Evolutionary conservation across 2,329 filamentous ascomycete genomes (phyloP), one percentile per base, ranked within the genome.

Genomic region (Coleophoma crateriformis): DNA sequence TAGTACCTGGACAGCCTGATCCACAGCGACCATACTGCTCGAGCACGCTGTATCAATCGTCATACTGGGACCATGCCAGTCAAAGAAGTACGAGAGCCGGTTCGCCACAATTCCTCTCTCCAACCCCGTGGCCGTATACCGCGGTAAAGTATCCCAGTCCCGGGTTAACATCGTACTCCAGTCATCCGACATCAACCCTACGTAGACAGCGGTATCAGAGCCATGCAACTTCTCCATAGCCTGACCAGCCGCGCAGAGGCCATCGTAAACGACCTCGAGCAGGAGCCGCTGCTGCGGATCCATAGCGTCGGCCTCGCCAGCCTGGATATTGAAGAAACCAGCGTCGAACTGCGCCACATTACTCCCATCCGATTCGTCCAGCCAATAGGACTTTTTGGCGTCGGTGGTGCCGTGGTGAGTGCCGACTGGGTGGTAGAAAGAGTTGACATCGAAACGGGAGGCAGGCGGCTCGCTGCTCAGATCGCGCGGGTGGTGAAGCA

Each of bases 41-140:
- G 66, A 68, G 46, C 69, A 71, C 1, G 67, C 69, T 3, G 69
- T 70, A 41, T 72, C 68, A 14, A 71, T 57, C 2, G 64, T 66
- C 33, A 68, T 57, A 49, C 65, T 68, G 0, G 67, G 61, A 0
- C 68, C 68, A 7, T 54, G 54, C 35, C 68, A 50, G 47, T 71
- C 60, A 48, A 67, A 73, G 47, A 61, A 70, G 62, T 65, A 72
- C 43, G 66, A 70, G 10, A 74, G 55, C 1, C 71, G 62, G 50
- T 73, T 74, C 0, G 70, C 56, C 3, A 69, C 33, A 2, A 72
- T 63, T 6, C 57, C 60, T 11, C 57, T 50, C 3, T 53, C 58
- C 1, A 56, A 58, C 1, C 71, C 69, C 0, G 63, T 67, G 1
- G 60, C 61, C 1, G 64, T 57, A 27, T 65, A 68, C 1, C 59